Base-by-base conservation (phyloP, 257 asterid species). In the Nicotiana paniculata region DNA sequence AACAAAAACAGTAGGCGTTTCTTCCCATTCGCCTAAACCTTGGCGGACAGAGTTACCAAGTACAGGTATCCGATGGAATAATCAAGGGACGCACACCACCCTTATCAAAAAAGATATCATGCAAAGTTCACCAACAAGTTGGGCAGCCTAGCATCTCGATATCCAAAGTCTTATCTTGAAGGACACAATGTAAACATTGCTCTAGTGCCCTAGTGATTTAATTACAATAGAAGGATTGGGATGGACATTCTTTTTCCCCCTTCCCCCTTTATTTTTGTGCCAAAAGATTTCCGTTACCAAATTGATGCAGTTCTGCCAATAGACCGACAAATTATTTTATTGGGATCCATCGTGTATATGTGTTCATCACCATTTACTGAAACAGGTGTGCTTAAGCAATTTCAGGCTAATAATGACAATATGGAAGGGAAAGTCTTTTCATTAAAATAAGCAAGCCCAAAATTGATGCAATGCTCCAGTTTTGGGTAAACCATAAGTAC, bases 401-500 rank as follows among this genome's bases (percentile, higher is more conserved):
- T 69, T 51, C 59, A 46, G 59, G 26, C 78, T 43, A 28, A 53
- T 53, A 53, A 11, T 46, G 39, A 46, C 9, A 21, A 55, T 24
- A 24, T 5, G 61, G 59, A 33, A 28, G 61, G 48, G 10, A 7
- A 72, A 72, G 21, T 48, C 26, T 48, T 72, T 70, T 48, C 61
- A 48, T 21, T 48, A 48, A 28, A 48, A 51, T 13, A 8, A 26
- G 79, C 62, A 48, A 24, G 39, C 79, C 28, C 43, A 0, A 35
- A 61, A 74, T 51, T 51, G 24, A 74, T 7, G 26, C 79, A 74
- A 26, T 12, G 1, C 51, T 26, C 43, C 79, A 72, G 74, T 35
- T 15, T 80, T 18, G 4, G 74, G 76, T 33, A 37, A 58, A 33
- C 26, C 51, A 77, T 0, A 58, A 77, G 69, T 88, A 95, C 97